Percentiles rank a stretch among this genome's conserved stretches.
These are phyloP conservation scores for Hydnomerulius pinastri DNA, from an alignment of 768 basidiomycete species.

Conservation along the genomic window DNA sequence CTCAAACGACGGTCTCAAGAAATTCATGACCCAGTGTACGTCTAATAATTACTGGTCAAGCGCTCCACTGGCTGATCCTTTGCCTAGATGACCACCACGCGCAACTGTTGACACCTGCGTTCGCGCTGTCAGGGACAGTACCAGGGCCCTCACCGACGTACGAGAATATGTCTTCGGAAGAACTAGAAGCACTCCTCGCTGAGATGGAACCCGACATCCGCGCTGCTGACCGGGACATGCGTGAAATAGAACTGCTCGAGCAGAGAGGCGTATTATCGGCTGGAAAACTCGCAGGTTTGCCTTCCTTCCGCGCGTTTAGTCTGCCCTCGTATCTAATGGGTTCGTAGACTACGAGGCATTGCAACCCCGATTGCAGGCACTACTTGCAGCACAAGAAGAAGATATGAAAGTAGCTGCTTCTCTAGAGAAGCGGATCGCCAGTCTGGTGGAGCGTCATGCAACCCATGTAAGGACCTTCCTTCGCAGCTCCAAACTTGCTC, in stretches of 20 bases:
- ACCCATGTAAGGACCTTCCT: conserved; percentile 53
- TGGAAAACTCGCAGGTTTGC: conserved; percentile 65
- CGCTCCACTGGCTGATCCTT: not conserved
- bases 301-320: not conserved
- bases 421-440: conserved; percentile 67
- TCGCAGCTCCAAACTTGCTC: not conserved
- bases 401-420: conserved; percentile 55
- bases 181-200: conserved; percentile 66
- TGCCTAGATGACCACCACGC: conserved; percentile 73
- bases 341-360: conserved; percentile 60
- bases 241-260: conserved; percentile 71
- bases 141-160: conserved; percentile 53
- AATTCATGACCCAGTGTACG: conserved; percentile 77
- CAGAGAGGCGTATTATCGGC: conserved; percentile 71
- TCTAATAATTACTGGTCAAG: conserved; percentile 11
- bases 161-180: conserved; percentile 63
- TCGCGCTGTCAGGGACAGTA: conserved; percentile 68
- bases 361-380: conserved; percentile 63
- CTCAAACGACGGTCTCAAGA: conserved; percentile 67
- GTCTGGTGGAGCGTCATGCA: conserved; percentile 67
- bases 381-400: conserved; percentile 60
- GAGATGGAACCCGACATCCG: conserved; percentile 88
- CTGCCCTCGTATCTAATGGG: not conserved
- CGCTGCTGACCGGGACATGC: conserved; percentile 78
- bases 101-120: conserved; percentile 71